These are phyloP conservation scores for Skeletonema grethae DNA, from an alignment of 108 stramenopile genomes.

Conservation along the genomic window DNA sequence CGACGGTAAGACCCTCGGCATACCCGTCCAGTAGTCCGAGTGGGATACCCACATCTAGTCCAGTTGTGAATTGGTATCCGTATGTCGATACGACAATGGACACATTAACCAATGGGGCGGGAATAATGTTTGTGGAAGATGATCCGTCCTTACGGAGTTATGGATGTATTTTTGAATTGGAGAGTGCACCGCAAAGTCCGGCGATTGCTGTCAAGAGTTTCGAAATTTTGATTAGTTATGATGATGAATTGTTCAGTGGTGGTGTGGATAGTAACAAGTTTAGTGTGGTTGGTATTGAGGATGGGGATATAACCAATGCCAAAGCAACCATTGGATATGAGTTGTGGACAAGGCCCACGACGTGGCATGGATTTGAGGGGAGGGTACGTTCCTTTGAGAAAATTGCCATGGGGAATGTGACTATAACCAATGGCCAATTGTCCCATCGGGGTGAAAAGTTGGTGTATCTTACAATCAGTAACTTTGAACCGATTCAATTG, in stretches of 20 bases:
- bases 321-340: neutral
- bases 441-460: constrained; percentile 2
- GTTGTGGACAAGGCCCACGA: constrained; percentile 1
- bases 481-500: constrained; percentile 8
- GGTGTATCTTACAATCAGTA: neutral
- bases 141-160: constrained; percentile 3
- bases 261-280: no score
- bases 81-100: neutral
- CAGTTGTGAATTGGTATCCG: neutral
- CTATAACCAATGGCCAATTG: neutral
- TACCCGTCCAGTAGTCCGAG: neutral
- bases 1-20: neutral
- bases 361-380: constrained; percentile 20
- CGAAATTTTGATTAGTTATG: constrained; percentile 14
- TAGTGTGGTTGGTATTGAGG: no score
- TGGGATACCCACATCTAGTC: neutral
- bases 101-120: neutral
- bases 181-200: neutral
- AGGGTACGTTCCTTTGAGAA: neutral
- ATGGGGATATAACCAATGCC: neutral
- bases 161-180: constrained; percentile 15
- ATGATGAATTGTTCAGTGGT: neutral
- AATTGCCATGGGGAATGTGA: neutral
- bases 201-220: neutral
- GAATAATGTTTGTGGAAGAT: neutral